Evolutionary conservation across 768 basidiomycete genomes (phyloP), one percentile per base, ranked within the genome.

Genomic region (Boletus sensibilis): DNA sequence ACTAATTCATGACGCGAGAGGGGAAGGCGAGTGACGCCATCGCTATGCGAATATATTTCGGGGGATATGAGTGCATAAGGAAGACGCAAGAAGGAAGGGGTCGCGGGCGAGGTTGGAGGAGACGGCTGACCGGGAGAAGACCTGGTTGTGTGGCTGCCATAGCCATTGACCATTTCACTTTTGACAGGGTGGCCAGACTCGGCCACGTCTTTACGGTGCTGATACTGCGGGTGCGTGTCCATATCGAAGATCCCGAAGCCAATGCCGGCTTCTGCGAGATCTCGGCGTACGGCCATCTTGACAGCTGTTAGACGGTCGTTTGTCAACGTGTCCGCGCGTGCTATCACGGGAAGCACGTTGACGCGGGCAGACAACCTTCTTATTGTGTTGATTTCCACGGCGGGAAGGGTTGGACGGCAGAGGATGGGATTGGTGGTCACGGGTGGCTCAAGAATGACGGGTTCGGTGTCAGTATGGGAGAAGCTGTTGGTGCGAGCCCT

Each of bases 161-260:
- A 85, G 41, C 80, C 79, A 65, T 86, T 85, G 39, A 77, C 66
- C 37, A 76, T 63, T 68, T 85, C 83, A 57, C 79, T 77, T 64
- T 80, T 79, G 64, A 77, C 75, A 55, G 75, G 69, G 65, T 67
- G 69, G 21, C 66, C 64, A 58, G 75, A 69, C 54, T 78, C 75
- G 59, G 75, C 68, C 61, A 79, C 78, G 58, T 81, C 79, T 61
- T 76, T 59, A 66, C 59, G 73, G 68, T 72, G 72, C 70, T 70
- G 72, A 70, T 75, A 77, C 58, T 77, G 75, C 69, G 80, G 77
- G 62, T 76, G 80, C 61, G 72, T 75, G 72, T 88, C 88, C 69
- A 83, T 77, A 78, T 92, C 91, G 75, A 94, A 93, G 62, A 94
- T 91, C 64, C 91, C 90, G 72, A 92, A 92, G 57, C 89, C 90